phyloP scores from a whole-genome alignment of 2,329 filamentous ascomycete species.

The Colletotrichum musae region DNA sequence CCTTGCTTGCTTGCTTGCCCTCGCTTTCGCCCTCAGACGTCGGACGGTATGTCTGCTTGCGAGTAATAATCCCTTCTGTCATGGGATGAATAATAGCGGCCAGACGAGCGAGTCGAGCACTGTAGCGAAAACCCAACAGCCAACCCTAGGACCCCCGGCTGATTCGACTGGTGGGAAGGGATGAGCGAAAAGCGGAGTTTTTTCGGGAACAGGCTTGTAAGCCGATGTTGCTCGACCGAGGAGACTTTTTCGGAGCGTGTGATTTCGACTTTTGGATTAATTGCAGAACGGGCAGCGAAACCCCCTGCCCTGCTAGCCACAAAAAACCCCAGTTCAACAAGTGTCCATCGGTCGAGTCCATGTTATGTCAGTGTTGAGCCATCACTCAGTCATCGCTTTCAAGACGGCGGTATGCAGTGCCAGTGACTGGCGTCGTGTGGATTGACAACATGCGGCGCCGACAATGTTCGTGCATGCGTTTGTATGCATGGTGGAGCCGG shows the following conservation, averaged over 20 bases:
- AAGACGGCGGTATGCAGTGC: background rate
- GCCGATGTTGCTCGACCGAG: slow-evolving; percentile 26
- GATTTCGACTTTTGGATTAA: too few species aligned
- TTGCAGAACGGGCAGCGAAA: too few species aligned
- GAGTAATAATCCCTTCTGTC: slow-evolving; percentile 9
- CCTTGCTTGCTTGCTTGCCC: background rate
- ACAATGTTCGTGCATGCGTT: slow-evolving; percentile 34
- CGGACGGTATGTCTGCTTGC: background rate
- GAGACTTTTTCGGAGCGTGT: too few species aligned
- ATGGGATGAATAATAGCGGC: slow-evolving; percentile 24
- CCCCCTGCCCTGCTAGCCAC: too few species aligned
- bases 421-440: slow-evolving; percentile 17
- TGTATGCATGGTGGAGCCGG: slow-evolving; percentile 36
- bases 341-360: background rate
- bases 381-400: background rate
- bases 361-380: slow-evolving; percentile 4
- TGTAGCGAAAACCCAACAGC: slow-evolving; percentile 1
- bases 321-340: background rate
- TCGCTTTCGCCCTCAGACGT: too few species aligned
- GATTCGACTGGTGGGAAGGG: slow-evolving; percentile 19
- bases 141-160: slow-evolving; percentile 10
- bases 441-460: slow-evolving; percentile 31
- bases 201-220: slow-evolving; percentile 33
- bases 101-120: slow-evolving; percentile 23
- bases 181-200: slow-evolving; percentile 30